Evolutionary conservation across 768 basidiomycete species (phyloP).

Genomic region (Tulasnella sp.): DNA sequence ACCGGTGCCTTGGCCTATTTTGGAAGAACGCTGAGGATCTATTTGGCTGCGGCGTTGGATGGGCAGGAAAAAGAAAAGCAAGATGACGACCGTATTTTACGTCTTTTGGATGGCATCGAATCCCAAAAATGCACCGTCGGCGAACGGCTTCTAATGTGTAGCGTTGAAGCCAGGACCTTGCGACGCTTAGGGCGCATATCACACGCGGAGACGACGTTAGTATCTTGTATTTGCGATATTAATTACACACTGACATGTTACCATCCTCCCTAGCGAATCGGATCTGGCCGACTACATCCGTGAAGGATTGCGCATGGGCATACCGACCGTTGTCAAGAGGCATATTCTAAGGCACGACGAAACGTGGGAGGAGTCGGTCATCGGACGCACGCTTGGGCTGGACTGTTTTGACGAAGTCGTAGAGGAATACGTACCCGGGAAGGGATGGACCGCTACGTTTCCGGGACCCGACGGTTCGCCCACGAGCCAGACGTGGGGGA

Average conservation of each 20-base stretch:
- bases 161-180: constrained; percentile 84
- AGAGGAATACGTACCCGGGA: background rate
- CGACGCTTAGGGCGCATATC: constrained; percentile 39
- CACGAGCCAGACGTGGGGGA: background rate
- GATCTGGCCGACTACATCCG: background rate
- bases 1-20: background rate
- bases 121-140: constrained; percentile 98
- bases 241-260: background rate
- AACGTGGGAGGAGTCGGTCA: background rate
- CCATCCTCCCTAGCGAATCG: background rate
- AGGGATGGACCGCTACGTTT: background rate
- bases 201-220: background rate
- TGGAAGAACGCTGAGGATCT: background rate
- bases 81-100: constrained; percentile 56
- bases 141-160: constrained; percentile 80
- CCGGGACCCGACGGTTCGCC: background rate
- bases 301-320: constrained; percentile 38
- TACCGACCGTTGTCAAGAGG: background rate
- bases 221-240: background rate
- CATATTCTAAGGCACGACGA: background rate
- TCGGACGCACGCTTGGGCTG: background rate
- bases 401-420: background rate
- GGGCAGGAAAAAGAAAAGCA: constrained; percentile 37
- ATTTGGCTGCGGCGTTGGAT: background rate
- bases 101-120: constrained; percentile 62